Evolutionary conservation across 2,329 filamentous ascomycete species (phyloP).

Genomic region (Apiospora hydei): DNA sequence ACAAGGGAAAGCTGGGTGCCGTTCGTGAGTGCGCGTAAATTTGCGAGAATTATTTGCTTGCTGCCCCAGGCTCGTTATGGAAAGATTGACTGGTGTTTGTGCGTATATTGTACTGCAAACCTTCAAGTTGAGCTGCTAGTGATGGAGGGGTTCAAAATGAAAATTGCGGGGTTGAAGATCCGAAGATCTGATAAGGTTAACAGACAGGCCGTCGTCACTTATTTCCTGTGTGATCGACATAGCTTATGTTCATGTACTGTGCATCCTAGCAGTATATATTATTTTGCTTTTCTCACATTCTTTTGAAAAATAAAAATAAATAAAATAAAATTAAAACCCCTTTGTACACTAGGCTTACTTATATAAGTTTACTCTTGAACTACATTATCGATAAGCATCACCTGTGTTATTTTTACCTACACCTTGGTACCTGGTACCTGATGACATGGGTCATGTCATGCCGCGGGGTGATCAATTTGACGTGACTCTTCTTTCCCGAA

Average conservation of each 20-base stretch:
- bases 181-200: conserved; percentile 5
- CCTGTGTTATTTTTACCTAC: too few relatives aligned
- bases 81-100: background rate
- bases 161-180: conserved; percentile 16
- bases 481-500: conserved; percentile 1
- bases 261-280: background rate
- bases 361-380: too few relatives aligned
- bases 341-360: too few relatives aligned
- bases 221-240: background rate
- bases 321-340: too few relatives aligned
- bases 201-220: background rate
- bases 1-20: background rate
- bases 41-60: background rate
- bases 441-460: background rate
- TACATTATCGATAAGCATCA: background rate
- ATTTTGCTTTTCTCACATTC: background rate
- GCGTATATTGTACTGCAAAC: background rate
- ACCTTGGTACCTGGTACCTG: background rate
- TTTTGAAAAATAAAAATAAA: too few relatives aligned
- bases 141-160: conserved; percentile 21
- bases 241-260: too few relatives aligned
- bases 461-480: background rate
- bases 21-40: background rate
- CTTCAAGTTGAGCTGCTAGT: background rate
- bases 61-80: background rate